Percentiles rank a stretch among this genome's conserved stretches.
Conservation (phyloP, 441 rosid genomes). For the Lepidium campestre region DNA sequence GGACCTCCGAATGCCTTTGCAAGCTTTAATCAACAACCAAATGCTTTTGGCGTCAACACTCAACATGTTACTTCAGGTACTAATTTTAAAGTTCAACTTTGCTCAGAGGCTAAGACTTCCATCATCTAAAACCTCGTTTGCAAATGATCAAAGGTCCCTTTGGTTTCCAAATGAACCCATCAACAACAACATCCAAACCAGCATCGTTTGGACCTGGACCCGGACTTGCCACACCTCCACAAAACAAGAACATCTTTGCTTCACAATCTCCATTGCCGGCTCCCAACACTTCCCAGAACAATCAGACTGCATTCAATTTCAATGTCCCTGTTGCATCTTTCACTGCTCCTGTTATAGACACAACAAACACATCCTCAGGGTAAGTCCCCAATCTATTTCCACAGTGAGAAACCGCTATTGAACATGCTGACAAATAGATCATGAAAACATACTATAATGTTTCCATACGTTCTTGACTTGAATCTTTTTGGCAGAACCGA, state of each 20-base stretch:
- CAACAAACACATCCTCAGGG: conserved; percentile 22
- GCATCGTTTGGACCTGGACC: conserved; percentile 30
- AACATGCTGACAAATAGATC: neutral
- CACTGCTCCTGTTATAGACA: neutral
- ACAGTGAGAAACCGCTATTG: neutral
- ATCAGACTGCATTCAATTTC: conserved; percentile 17
- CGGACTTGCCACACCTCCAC: conserved; percentile 16
- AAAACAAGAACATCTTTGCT: conserved; percentile 22
- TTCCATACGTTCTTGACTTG: neutral
- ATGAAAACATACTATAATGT: neutral
- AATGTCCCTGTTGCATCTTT: conserved; percentile 14
- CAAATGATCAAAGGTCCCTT: conserved; percentile 23
- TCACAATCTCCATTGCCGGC: neutral
- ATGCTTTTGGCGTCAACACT: conserved; percentile 26
- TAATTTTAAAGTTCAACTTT: neutral
- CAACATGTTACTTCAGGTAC: conserved; percentile 31
- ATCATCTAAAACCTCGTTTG: conserved; percentile 1
- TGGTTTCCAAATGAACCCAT: conserved; percentile 19
- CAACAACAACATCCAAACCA: conserved; percentile 19
- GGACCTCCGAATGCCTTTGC: conserved; percentile 39
- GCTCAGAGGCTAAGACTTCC: neutral
- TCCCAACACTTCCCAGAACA: conserved; percentile 17
- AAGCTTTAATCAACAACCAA: conserved; percentile 36
- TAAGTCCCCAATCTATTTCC: conserved; percentile 13
- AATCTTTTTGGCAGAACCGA: conserved; percentile 37